Evolutionary conservation across 1,139 yeast genomes (phyloP), one percentile per base, ranked within the genome.

Genomic region (Suhomyces kunorum): DNA sequence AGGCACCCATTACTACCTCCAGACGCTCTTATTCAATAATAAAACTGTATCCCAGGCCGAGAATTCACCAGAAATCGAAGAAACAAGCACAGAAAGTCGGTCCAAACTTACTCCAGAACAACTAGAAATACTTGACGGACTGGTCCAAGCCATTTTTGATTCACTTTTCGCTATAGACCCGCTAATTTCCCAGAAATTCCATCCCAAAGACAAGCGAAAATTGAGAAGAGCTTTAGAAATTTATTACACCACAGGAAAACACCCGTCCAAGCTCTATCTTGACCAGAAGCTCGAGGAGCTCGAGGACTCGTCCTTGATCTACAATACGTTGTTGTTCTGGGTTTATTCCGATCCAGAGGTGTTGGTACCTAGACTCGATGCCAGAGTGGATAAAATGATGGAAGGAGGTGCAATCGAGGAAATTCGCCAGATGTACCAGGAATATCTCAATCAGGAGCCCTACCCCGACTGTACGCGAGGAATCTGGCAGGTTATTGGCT

Each of bases 401-500:
- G 58, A 63, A 1, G 55, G 57, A 1, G 90, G 90, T 0, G 96
- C 88, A 0, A 51, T 84, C 32, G 70, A 71, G 0, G 98, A 92
- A 58, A 76, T 92, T 9, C 56, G 72, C 7, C 76, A 79, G 38
- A 58, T 92, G 57, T 81, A 74, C 54, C 54, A 61, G 0, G 68
- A 62, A 28, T 83, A 74, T 46, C 42, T 52, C 19, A 29, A 42
- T 1, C 53, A 46, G 15, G 48, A 55, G 0, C 66, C 66, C 1
- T 57, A 53, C 17, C 80, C 80, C 2, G 81, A 78, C 40, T 64
- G 80, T 41, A 83, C 87, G 38, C 68, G 78, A 40, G 98, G 98
- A 1, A 76, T 92, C 0, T 90, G 89, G 88, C 98, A 92, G 62
- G 96, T 88, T 1, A 89, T 92, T 53, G 99, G 99, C 1, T 92